Evolutionary conservation across 2,329 filamentous ascomycete genomes (phyloP), one percentile per base, ranked within the genome.

Genomic region (Daldinia sp.): DNA sequence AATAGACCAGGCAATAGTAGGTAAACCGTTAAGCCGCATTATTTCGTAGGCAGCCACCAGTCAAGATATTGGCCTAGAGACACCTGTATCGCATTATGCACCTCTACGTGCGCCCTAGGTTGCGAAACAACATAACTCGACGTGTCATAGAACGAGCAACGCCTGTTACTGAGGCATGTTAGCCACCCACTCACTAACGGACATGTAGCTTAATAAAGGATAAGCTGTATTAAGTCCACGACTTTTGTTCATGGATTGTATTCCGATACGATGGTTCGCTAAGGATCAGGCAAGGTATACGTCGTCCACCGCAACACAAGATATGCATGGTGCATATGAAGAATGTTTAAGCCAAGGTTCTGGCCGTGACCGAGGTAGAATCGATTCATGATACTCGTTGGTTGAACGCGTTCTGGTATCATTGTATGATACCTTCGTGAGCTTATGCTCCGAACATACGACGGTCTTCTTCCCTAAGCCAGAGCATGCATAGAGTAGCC

Each of bases 11-110:
- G 43, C 10, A 27, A 35, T 23, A 37, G 49, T 48, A 57, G 32
- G 49, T 48, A 57, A 27, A 50, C 48, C 52, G 50, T 39, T 32
- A 63, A 66, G 56, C 53, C 37, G 53, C 27, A 58, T 41, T 13
- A 43, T 55, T 32, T 52, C 17, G 34, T 13, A 17, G 19, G 45
- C 15, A 48, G 8, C 51, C 27, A 57, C 35, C 49, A 37, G 50
- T 51, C 39, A 29, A 58, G 49, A 35, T 34, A 10, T 30, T 9
- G 15, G 47, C 30, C 17, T 29, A 15, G 27, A 30, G 27, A 41
- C 47, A 13, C 15, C 51, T n/a, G 10, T 25, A 25, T 54, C 29
- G 30, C 50, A 27, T 49, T 15, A 58, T 37, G 21, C 23, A 49
- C 39, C 15, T 43, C 13, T 25, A 47, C 15, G 9, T 34, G 7